Evolutionary conservation across 768 basidiomycete genomes (phyloP).

Genomic region (Tricholoma saponaceum): DNA sequence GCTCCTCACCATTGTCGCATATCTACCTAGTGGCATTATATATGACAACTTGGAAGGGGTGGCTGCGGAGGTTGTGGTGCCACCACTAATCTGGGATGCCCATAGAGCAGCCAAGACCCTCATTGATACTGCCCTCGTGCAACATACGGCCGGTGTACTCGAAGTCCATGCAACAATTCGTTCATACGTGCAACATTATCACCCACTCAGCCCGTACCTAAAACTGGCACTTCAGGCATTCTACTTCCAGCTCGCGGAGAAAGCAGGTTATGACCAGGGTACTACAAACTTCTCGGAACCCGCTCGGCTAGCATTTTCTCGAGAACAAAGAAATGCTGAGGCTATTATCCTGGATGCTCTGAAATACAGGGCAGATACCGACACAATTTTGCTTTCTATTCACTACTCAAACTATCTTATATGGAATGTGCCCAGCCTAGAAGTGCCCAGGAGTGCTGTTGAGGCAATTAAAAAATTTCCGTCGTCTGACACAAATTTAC

Average conservation of each 20-base stretch:
- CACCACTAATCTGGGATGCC: not conserved
- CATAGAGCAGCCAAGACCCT: not conserved
- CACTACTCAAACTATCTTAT: not conserved
- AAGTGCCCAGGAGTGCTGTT: not conserved
- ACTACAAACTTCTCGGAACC: not conserved
- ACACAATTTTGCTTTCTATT: not conserved
- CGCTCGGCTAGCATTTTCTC: not conserved
- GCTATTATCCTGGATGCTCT: not conserved
- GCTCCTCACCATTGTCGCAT: not conserved
- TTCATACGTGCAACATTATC: not conserved
- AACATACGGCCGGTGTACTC: not conserved
- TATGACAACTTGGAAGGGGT: not conserved
- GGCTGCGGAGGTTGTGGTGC: not conserved
- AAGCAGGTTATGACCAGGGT: not conserved
- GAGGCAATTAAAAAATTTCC: not conserved
- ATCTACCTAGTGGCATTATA: not conserved
- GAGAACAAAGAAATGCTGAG: not conserved
- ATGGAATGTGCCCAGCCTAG: not conserved
- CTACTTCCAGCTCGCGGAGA: not conserved
- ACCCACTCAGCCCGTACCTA: not conserved
- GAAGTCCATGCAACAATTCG: not conserved
- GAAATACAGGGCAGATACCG: not conserved
- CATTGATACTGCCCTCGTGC: not conserved
- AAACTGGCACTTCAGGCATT: not conserved
- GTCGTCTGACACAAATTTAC: not conserved